Conservation (phyloP, 352 stramenopile species). For the Blastocystis sp. region DNA sequence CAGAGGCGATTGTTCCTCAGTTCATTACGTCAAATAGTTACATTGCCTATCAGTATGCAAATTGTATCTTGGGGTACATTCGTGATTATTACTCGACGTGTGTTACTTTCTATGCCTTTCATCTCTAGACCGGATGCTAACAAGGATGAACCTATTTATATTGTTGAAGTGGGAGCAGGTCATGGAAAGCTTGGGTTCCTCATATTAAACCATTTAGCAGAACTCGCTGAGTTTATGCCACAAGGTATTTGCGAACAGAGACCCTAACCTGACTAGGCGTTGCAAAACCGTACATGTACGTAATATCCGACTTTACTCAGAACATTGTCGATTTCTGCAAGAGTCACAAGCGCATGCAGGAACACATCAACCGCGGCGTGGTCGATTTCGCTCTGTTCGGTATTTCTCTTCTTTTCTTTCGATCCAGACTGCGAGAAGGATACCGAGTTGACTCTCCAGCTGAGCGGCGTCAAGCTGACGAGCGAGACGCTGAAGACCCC, state of each 20-base stretch:
- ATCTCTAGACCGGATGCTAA: constrained; percentile 45
- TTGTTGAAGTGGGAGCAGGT: constrained; percentile 66
- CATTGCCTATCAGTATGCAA: constrained; percentile 75
- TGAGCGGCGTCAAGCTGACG: constrained; percentile 53
- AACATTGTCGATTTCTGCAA: constrained; percentile 63
- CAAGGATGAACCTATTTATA: constrained; percentile 66
- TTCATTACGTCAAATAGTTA: constrained; percentile 83
- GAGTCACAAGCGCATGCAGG: constrained; percentile 61
- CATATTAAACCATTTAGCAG: constrained; percentile 65
- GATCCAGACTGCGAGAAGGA: constrained; percentile 41
- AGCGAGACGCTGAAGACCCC: constrained; percentile 63
- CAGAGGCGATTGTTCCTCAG: constrained; percentile 77
- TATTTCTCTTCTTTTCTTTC: neutral
- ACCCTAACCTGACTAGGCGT: constrained; percentile 34
- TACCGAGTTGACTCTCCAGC: constrained; percentile 42
- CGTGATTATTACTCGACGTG: constrained; percentile 51
- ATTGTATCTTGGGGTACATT: constrained; percentile 60
- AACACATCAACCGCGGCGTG: constrained; percentile 60
- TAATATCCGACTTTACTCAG: constrained; percentile 65
- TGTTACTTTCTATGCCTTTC: neutral
- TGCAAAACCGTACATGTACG: constrained; percentile 64
- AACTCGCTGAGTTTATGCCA: constrained; percentile 65
- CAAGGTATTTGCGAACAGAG: constrained; percentile 14
- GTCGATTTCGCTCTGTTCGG: constrained; percentile 67
- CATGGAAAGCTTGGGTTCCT: constrained; percentile 67